Base-by-base conservation (phyloP, 148 eudicot species). In the Dysphania ambrosioides region DNA sequence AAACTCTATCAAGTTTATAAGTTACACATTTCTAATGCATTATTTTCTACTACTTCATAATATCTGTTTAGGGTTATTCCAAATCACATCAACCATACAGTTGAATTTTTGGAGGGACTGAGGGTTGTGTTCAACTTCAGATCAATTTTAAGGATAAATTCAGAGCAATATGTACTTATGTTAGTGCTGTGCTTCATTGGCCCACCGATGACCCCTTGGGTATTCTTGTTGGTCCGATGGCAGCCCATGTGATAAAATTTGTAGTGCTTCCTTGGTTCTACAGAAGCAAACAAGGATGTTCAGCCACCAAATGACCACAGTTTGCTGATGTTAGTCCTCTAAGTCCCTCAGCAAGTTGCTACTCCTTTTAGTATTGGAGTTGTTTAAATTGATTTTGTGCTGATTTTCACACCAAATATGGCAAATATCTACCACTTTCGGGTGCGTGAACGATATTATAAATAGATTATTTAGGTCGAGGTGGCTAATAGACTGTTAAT, bases 181-280 rank as follows among this genome's bases (percentile, higher is more conserved):
- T 7, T 10, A 44, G 15, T 19, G 36, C 65, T 74, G 19, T 79
- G 82, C 26, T 60, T 74, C 70, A 74, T 61, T 60, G 65, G 53
- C 65, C 44, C 41, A 61, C 11, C n/a, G n/a, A n/a, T n/a, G n/a
- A n/a, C n/a, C n/a, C n/a, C n/a, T n/a, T n/a, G n/a, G n/a, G n/a
- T n/a, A n/a, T n/a, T n/a, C n/a, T n/a, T n/a, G 30, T 64, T 59
- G 27, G 61, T 18, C 36, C 34, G 62, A 24, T 55, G 27, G 61
- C 70, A 47, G 27, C 62, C 71, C 75, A 79, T 79, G 78, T 79
- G 82, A 68, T 15, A 18, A 23, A 49, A 8, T 61, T 61, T 42
- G 42, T 53, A 16, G 72, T 62, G 68, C 68, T 32, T 40, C 62
- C 31, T 32, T 6, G 26, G 26, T 2, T 57, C 2, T 19, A 5